These are phyloP conservation scores for Entophlyctis luteolus DNA, from an alignment of 192 early-diverging fungal species.

Conservation along the genomic window DNA sequence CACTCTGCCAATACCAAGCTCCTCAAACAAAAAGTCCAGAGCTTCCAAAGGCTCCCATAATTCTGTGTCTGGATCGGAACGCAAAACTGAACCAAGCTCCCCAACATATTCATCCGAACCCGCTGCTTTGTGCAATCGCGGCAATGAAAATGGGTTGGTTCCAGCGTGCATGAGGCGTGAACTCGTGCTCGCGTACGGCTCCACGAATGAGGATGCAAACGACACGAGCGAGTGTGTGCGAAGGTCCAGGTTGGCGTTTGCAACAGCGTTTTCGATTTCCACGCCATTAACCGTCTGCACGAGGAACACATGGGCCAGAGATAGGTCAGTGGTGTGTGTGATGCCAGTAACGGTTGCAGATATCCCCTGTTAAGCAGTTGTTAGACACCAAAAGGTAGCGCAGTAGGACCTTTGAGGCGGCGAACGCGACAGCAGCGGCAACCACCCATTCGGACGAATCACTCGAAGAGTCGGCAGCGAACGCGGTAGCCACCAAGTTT, in stretches of 20 bases:
- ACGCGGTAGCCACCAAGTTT: too few species aligned
- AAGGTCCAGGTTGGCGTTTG: slow-evolving; percentile 74
- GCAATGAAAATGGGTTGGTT: neutral
- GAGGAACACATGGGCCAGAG: slow-evolving; percentile 76
- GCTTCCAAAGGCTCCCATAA: neutral
- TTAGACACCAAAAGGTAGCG: too few species aligned
- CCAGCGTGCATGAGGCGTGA: neutral
- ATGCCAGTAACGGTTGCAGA: too few species aligned
- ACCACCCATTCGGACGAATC: too few species aligned
- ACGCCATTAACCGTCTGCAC: slow-evolving; percentile 67
- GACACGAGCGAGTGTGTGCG: slow-evolving; percentile 64
- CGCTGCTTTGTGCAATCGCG: neutral
- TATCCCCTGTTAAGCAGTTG: too few species aligned
- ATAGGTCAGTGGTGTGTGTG: slow-evolving; percentile 65
- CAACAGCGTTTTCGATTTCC: slow-evolving; percentile 75
- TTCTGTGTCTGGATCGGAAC: too few species aligned
- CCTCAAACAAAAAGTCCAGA: slow-evolving; percentile 5
- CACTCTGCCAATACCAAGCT: slow-evolving; percentile 12
- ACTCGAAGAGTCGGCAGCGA: too few species aligned
- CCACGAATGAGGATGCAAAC: slow-evolving; percentile 67
- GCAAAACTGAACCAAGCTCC: too few species aligned
- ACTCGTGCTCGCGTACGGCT: neutral
- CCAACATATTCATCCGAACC: neutral
- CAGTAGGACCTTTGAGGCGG: too few species aligned
- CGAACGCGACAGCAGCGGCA: too few species aligned